Base-by-base conservation (phyloP, 1,284 basidiomycete genomes). In the Apiotrichum veenhuisii region DNA sequence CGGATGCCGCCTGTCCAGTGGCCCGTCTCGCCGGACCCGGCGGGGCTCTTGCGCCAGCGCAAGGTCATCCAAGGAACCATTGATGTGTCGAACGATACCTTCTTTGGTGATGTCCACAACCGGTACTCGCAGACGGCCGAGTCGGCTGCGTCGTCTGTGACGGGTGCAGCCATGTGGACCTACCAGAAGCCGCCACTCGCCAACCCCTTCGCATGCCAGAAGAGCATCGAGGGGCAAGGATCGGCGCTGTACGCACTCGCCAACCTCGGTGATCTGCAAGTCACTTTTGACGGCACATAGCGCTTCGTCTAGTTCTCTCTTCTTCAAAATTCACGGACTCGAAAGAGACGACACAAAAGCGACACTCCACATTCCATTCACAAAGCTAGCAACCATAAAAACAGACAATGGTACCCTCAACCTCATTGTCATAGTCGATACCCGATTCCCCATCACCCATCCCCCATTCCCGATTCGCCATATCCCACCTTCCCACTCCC, bases 221-320 rank as follows among this genome's bases (percentile, higher is more conserved):
- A 48, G 9, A 33, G 27, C 17, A 18, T 23, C 23, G 69, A 68
- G 48, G 62, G 55, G 14, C 38, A 49, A 22, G 65, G 62, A 9
- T 69, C 62, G 42, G 58, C 68, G 34, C 54, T 74, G 20, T 59
- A 70, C 15, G 59, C 70, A 14, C 23, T 69, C 20, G 67, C 68
- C 14, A 63, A 63, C 10, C 72, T 68, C 54, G 73, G 71, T 7
- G 67, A 75, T 53, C 62, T 74, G n/a, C 57, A 58, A 30, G 52
- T 74, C 12, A 65, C 62, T 0, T 69, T 73, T 58, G 72, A 75
- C 55, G 73, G 72, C 25, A 59, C 61, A 15, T 68, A 63, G n/a
- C 40, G 5, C 14, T 17, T 17, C 18, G 15, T 38, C 22, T 41
- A 11, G 3, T 3, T 20, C 20, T 8, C 22, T n/a, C 10, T 22